A percentile compares a stretch with the other conserved stretches of the same genome.
Conservation (phyloP, 345 rosid species). For the Xanthoceras sorbifolium region DNA sequence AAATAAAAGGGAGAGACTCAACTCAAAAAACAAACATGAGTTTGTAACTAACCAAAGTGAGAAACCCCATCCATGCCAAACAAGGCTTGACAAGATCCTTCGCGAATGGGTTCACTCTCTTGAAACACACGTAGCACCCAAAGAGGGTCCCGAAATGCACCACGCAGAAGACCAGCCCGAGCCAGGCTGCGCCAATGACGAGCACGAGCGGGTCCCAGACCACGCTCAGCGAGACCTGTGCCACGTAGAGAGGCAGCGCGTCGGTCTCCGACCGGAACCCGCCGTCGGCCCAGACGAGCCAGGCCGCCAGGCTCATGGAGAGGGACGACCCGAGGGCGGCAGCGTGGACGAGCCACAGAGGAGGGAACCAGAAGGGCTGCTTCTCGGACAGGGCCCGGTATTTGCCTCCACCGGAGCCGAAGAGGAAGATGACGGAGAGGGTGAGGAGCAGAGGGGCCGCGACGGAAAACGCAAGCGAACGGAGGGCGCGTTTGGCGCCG, state of each 20-base stretch:
- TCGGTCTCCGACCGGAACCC: slow-evolving; percentile 24
- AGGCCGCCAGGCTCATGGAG: slow-evolving; percentile 39
- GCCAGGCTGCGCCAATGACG: slow-evolving; percentile 27
- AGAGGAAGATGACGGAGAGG: slow-evolving; percentile 20
- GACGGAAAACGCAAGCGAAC: slow-evolving; percentile 22
- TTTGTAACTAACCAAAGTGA: slow-evolving; percentile 29
- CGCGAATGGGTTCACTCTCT: slow-evolving; percentile 23
- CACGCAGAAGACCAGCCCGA: slow-evolving; percentile 28
- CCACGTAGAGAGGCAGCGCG: slow-evolving; percentile 37
- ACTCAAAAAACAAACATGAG: slow-evolving; percentile 11
- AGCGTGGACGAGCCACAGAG: slow-evolving; percentile 30
- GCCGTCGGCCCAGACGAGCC: slow-evolving; percentile 41
- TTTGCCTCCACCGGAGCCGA: slow-evolving; percentile 38
- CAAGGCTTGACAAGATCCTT: slow-evolving; percentile 38
- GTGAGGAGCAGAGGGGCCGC: slow-evolving; percentile 22
- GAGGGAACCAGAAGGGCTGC: slow-evolving; percentile 39
- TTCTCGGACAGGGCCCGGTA: slow-evolving; percentile 21
- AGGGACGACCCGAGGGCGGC: slow-evolving; percentile 32
- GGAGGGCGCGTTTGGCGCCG: slow-evolving; percentile 7
- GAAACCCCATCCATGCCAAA: slow-evolving; percentile 36
- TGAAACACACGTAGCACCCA: slow-evolving; percentile 28
- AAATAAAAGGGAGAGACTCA: not conserved
- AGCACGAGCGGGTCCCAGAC: slow-evolving; percentile 48
- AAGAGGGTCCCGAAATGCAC: slow-evolving; percentile 33
- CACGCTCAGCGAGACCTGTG: slow-evolving; percentile 28